Evolutionary conservation across 768 basidiomycete genomes (phyloP), one percentile per base, ranked within the genome.

Genomic region (Naganishia friedmannii): DNA sequence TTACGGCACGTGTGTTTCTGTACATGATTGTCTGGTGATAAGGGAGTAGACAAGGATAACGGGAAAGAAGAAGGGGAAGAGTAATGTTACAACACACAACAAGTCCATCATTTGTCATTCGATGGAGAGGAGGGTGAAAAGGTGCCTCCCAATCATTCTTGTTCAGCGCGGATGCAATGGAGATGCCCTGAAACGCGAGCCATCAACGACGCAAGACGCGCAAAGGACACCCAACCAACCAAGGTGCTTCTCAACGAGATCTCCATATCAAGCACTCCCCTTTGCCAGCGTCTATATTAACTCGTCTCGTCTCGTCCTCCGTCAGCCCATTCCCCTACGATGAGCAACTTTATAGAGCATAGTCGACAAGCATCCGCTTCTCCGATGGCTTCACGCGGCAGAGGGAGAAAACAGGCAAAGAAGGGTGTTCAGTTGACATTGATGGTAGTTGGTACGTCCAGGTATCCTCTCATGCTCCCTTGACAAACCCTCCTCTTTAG

Each of bases 371-470:
- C 56, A 26, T 70, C 68, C 29, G 56, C 39, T 12, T 45, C 58
- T 54, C 74, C 23, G 17, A 79, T 80, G 76, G 73, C 76, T 13
- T 78, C 78, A 7, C 73, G 79, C 63, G 74, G 71, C 21, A 76
- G 76, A 31, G 74, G 79, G 58, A 74, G 82, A 1, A 97, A 97
- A 82, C 79, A 80, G 71, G 92, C 91, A 83, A 98, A 97, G 85
- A 97, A 97, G 87, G 95, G 94, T 80, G 91, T 98, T 66, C 93
- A 95, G 84, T 91, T 98, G 84, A 98, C 95, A 75, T 82, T 97
- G 77, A 93, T 93, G 92, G 95, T 97, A 67, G 93, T 95, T 79
- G 95, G 95, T 95, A 73, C 78, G 92, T 87, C 45, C 73, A 12
- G 3, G n/a, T 51, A n/a, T 51, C 23, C 48, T 12, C 6, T n/a